A percentile compares a stretch with the other conserved stretches of the same genome.
These are phyloP conservation scores for Westerdykella ornata DNA, from an alignment of 2,329 filamentous ascomycete genomes.

Conservation along the genomic window DNA sequence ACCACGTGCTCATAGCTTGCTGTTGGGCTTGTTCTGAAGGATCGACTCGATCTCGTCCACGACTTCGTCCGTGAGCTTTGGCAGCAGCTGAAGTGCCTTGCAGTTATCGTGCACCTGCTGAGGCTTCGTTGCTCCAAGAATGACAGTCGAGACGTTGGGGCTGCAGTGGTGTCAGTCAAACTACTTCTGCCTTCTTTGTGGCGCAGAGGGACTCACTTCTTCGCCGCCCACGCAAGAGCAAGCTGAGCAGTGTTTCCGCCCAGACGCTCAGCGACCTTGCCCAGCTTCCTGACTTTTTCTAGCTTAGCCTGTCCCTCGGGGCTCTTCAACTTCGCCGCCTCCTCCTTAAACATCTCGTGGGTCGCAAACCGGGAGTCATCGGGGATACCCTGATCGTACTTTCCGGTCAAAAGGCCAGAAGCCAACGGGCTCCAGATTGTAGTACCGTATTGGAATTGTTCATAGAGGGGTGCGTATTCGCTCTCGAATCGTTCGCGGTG, in stretches of 20 bases:
- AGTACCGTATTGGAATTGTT: slow-evolving; percentile 53
- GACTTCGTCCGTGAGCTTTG: slow-evolving; percentile 36
- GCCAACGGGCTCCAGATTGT: slow-evolving; percentile 52
- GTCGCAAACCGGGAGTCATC: slow-evolving; percentile 55
- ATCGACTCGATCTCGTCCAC: slow-evolving; percentile 38
- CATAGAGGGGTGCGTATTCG: slow-evolving; percentile 53
- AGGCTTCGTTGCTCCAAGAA: slow-evolving; percentile 49
- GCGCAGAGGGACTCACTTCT: slow-evolving; percentile 39
- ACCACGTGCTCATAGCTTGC: slow-evolving; percentile 3
- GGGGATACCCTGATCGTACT: slow-evolving; percentile 59
- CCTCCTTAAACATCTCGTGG: slow-evolving; percentile 53
- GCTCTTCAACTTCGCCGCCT: slow-evolving; percentile 46
- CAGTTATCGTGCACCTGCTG: slow-evolving; percentile 47
- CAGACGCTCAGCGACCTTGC: slow-evolving; percentile 45
- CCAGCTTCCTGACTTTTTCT: slow-evolving; percentile 52
- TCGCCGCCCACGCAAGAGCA: slow-evolving; percentile 54
- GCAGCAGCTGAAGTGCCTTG: slow-evolving; percentile 40
- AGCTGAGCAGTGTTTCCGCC: slow-evolving; percentile 47
- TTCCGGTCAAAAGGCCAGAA: slow-evolving; percentile 54
- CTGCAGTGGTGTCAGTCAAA: slow-evolving; percentile 9
- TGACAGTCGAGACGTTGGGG: slow-evolving; percentile 51
- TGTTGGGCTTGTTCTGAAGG: slow-evolving; percentile 36
- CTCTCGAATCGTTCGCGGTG: slow-evolving; percentile 56
- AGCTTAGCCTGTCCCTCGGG: slow-evolving; percentile 49
- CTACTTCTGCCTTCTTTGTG: neutral